Conservation (phyloP, 2,329 filamentous ascomycete genomes). For the Venturia nashicola region DNA sequence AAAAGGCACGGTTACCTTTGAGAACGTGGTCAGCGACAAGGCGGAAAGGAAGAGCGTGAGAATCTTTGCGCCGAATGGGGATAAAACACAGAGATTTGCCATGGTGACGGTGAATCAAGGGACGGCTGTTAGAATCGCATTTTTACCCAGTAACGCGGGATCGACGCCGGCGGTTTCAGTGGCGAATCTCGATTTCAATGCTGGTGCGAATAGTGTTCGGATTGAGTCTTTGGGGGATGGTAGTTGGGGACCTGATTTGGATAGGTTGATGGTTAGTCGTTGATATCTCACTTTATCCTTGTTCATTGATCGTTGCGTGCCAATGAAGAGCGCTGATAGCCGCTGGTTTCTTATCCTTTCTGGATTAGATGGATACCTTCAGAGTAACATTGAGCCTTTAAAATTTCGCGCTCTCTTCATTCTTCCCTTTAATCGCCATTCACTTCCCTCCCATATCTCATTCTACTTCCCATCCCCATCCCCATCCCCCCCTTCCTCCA, state of each 20-base stretch:
- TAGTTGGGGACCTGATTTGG: conserved; percentile 7
- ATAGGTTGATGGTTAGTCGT: conserved; percentile 6
- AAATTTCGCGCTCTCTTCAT: not conserved
- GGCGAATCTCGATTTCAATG: not conserved
- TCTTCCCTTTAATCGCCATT: not conserved
- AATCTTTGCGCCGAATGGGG: conserved; percentile 45
- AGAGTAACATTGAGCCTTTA: too few relatives aligned
- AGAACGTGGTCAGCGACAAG: conserved; percentile 28
- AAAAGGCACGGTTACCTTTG: conserved; percentile 40
- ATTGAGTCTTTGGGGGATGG: not conserved
- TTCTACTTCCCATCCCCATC: not conserved
- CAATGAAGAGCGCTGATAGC: not conserved
- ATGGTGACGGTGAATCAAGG: conserved; percentile 45
- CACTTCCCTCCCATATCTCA: too few relatives aligned
- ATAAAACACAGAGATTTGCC: conserved; percentile 39
- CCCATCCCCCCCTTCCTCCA: not conserved
- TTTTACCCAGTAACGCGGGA: conserved; percentile 34
- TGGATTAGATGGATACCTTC: too few relatives aligned
- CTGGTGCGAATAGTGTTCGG: not conserved
- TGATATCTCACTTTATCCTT: not conserved
- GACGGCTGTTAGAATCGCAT: conserved; percentile 36
- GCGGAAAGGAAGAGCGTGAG: conserved; percentile 38
- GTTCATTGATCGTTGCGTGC: not conserved
- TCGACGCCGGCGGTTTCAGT: not conserved
- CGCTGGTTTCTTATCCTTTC: not conserved